Evolutionary conservation across 2,329 filamentous ascomycete species (phyloP).

Genomic region (Cladophialophora immunda): DNA sequence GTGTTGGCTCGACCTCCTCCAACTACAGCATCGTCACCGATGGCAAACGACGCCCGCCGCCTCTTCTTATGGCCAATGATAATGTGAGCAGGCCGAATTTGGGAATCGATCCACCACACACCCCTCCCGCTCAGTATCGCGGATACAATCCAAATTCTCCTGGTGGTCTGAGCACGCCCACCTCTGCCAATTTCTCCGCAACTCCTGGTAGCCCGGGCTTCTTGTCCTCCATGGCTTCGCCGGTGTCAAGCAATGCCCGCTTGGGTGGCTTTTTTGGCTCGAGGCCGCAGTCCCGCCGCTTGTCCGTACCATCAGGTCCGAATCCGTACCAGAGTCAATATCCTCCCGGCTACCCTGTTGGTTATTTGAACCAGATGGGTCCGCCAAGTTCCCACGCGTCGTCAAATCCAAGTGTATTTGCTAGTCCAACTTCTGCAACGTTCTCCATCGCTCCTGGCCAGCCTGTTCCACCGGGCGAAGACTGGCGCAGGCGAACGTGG

Average conservation of each 20-base stretch:
- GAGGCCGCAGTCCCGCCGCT: slow-evolving; percentile 73
- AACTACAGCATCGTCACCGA: slow-evolving; percentile 69
- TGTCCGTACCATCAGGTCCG: slow-evolving; percentile 80
- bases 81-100: slow-evolving; percentile 70
- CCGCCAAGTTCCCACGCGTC: slow-evolving; percentile 66
- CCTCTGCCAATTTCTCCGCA: slow-evolving; percentile 81
- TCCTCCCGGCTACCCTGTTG: slow-evolving; percentile 31
- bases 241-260: slow-evolving; percentile 72
- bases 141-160: slow-evolving; percentile 73
- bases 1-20: slow-evolving; percentile 78
- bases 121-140: slow-evolving; percentile 70
- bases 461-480: slow-evolving; percentile 68
- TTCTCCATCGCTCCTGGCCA: slow-evolving; percentile 61
- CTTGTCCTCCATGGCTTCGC: slow-evolving; percentile 74
- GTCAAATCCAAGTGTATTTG: slow-evolving; percentile 68
- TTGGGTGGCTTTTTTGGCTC: slow-evolving; percentile 77
- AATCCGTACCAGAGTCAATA: slow-evolving; percentile 73
- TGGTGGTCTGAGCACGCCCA: slow-evolving; percentile 80
- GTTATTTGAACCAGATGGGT: slow-evolving; percentile 58
- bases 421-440: slow-evolving; percentile 71
- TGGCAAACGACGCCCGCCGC: slow-evolving; percentile 75
- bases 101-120: slow-evolving; percentile 73
- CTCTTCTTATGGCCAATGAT: slow-evolving; percentile 81
- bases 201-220: slow-evolving; percentile 80
- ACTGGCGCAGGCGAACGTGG: slow-evolving; percentile 87